Evolutionary conservation across 768 basidiomycete species (phyloP), one percentile per base, ranked within the genome.

Genomic region (Termitomyces titanicus): DNA sequence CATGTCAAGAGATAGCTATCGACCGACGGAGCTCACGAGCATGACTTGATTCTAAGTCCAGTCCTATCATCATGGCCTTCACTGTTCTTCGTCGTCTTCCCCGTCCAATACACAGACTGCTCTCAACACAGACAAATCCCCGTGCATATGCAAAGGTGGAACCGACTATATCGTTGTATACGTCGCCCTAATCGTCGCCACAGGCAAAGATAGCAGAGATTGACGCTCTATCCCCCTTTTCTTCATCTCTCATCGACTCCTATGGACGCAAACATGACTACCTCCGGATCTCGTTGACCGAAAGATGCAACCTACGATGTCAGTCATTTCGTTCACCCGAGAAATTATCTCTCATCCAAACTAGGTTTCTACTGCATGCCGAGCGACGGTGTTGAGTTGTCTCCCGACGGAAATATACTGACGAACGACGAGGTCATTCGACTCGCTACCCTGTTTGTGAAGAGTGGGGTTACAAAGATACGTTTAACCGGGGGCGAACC

Each of bases 311-410:
- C 72, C 74, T 95, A 53, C 81, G 93, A 71, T 94, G 93, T 89
- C 58, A 33, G 63, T 40, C 43, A 12, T 59, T 35, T 48, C 17
- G 24, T 49, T 37, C 10, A 37, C 3, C n/a, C 3, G 27, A 44
- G 27, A 40, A 22, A 38, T n/a, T 9, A 13, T 31, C 33, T 58
- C 61, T 61, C 46, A 62, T 45, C 10, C 29, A 29, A 22, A n/a
- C 9, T 58, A 94, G 90, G 92, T 62, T 92, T 92, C 63, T 95
- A 95, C 66, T 94, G 92, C 64, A 95, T 94, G 92, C 92, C 92
- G 3, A 81, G 78, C 50, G 84, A 88, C 64, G 91, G 92, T 31
- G 73, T 94, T 5, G 80, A 87, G 50, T 77, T 94, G 25, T 86
- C 89, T 12, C 92, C 91, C 2, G 72, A 74, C 33, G 74, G 75